Conservation (phyloP, 176 grass and related monocot species). For the Musa acuminata region DNA sequence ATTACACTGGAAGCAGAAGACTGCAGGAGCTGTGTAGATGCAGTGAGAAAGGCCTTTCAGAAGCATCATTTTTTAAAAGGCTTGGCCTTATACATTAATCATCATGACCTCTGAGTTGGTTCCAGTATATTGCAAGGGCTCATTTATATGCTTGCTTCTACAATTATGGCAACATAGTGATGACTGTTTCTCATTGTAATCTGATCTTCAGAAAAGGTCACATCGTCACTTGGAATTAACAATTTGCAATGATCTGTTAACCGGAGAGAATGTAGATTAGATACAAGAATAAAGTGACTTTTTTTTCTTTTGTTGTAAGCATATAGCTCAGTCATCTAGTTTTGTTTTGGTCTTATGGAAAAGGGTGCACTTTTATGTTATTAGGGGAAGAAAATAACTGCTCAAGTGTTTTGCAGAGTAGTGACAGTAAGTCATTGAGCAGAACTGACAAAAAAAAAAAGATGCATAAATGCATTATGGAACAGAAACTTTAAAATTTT, state of each 20-base stretch:
- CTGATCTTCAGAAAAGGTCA: background rate
- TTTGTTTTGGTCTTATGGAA: no score
- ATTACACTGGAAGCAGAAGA: background rate
- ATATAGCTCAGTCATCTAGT: no score
- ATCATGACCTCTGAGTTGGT: background rate
- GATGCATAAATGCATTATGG: background rate
- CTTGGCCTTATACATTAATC: background rate
- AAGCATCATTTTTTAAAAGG: background rate
- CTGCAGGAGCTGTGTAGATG: background rate
- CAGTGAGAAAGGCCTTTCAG: background rate
- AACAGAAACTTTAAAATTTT: background rate
- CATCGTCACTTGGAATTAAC: background rate
- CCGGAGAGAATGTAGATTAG: no score
- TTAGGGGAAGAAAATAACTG: no score
- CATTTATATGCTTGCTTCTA: background rate
- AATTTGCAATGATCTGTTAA: background rate
- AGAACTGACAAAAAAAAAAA: background rate
- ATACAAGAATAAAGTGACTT: no score
- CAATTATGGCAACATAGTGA: background rate
- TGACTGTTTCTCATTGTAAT: background rate
- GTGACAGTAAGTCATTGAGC: no score
- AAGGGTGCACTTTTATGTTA: no score
- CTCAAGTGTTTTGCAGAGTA: no score
- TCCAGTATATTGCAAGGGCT: background rate
- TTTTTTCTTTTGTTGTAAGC: background rate